Base-by-base conservation (phyloP, 805 yeast genomes). In the Saccharomycopsis capsularis region DNA sequence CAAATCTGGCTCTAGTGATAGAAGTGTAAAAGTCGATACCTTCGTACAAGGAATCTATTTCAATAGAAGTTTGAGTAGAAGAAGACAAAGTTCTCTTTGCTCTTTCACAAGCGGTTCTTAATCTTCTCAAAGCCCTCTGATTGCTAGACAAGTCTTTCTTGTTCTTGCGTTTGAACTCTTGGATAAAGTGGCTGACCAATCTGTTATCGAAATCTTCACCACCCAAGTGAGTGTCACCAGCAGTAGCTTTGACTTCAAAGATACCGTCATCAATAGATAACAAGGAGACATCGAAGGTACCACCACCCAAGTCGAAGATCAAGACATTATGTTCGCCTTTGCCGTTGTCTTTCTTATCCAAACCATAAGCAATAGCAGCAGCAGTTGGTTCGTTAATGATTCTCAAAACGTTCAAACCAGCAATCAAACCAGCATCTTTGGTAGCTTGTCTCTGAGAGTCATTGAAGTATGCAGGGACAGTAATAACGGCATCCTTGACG, bases 361-460 rank as follows among this genome's bases (percentile, higher is more conserved):
- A 79, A 78, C 98, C 98, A 78, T 91, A 91, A 64, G 98, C 98
- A 73, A 90, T 87, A 59, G 98, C 98, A 63, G 98, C 98, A 53
- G 95, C 95, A 57, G 95, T 88, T 61, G 97, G 96, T 76, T 89
- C 97, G 73, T 89, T 89, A 63, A 90, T 89, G 68, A 89, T 89
- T 75, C 97, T 82, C 69, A 86, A 77, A 55, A 89, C 96, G 70
- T 89, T 89, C 68, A 89, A 77, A 64, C 97, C 97, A 52, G 96
- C 95, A 78, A 89, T 90, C 59, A 84, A 74, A 77, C 96, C 97
- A 53, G 97, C 96, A 69, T 89, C 96, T 77, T 89, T 90, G 63
- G 97, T 89, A 54, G 96, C 97, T 74, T 90, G 96, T 76, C 96
- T 86, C 74, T 90, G 97, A 49, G 97, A 88, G 70, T 89, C 96